Percentiles rank a stretch among this genome's conserved stretches.
Evolutionary conservation across 1,284 basidiomycete genomes (phyloP).

Genomic region (Paramarasmius palmivorus): DNA sequence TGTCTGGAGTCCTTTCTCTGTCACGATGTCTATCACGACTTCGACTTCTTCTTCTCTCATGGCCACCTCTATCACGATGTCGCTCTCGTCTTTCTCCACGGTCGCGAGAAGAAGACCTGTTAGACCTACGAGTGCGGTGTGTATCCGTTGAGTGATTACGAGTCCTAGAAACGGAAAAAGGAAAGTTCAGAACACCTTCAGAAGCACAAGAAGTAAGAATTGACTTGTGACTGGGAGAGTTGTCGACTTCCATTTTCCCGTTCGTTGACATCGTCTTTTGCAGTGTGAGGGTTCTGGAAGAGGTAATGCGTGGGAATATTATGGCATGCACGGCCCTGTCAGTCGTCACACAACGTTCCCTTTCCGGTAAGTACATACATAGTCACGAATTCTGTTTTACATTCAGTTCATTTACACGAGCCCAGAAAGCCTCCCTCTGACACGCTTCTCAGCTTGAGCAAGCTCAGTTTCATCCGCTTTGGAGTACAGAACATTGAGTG

Average conservation of each 20-base stretch:
- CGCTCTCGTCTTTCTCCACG: slow-evolving; percentile 41
- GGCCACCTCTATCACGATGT: slow-evolving; percentile 54
- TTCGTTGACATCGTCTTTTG: slow-evolving; percentile 27
- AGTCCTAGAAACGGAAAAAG: slow-evolving; percentile 40
- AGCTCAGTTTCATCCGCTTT: slow-evolving; percentile 53
- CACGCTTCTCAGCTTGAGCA: slow-evolving; percentile 59
- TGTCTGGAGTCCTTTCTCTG: slow-evolving; percentile 23
- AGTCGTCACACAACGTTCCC: too few species aligned
- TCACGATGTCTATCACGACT: slow-evolving; percentile 21
- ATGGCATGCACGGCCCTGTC: too few species aligned
- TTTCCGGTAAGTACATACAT: too few species aligned
- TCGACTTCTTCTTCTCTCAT: slow-evolving; percentile 41
- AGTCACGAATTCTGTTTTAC: too few species aligned
- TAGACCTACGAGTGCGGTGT: slow-evolving; percentile 66
- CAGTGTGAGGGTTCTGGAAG: not conserved
- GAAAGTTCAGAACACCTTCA: slow-evolving; percentile 13
- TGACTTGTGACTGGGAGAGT: slow-evolving; percentile 67
- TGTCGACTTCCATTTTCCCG: slow-evolving; percentile 63
- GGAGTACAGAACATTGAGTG: slow-evolving; percentile 54
- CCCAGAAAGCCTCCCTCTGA: slow-evolving; percentile 48
- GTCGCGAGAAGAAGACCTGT: slow-evolving; percentile 67
- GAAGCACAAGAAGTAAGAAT: too few species aligned
- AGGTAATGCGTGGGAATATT: too few species aligned
- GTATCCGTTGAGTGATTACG: slow-evolving; percentile 75
- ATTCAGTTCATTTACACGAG: slow-evolving; percentile 29